Percentiles rank a stretch among this genome's conserved stretches.
Conservation (phyloP, 2,329 filamentous ascomycete genomes). For the Aspergillus caelatus region DNA sequence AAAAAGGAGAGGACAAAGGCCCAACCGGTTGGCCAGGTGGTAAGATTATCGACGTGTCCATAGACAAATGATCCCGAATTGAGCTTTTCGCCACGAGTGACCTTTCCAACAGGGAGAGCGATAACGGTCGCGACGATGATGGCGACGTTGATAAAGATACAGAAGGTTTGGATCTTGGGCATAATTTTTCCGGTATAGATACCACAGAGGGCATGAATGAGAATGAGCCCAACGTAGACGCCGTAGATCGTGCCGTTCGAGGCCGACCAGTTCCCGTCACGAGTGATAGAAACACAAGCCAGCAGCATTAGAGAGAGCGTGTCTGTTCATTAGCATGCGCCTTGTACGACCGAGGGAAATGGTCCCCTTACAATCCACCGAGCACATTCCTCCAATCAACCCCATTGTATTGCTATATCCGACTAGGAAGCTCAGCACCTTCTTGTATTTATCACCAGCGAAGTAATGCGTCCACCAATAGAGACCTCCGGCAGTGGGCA, state of each 20-base stretch:
- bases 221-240: constrained; percentile 58
- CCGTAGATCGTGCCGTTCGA: constrained; percentile 60
- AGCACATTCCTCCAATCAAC: constrained; percentile 63
- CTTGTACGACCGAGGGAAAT: background rate
- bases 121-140: constrained; percentile 61
- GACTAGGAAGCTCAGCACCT: constrained; percentile 62
- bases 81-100: constrained; percentile 28
- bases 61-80: constrained; percentile 57
- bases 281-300: constrained; percentile 60
- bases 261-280: constrained; percentile 59
- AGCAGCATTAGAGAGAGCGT: constrained; percentile 42
- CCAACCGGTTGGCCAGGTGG: constrained; percentile 61
- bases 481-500: constrained; percentile 62
- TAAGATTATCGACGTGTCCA: constrained; percentile 58
- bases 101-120: constrained; percentile 57
- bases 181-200: constrained; percentile 58
- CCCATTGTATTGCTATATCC: constrained; percentile 65
- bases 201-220: constrained; percentile 58
- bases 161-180: constrained; percentile 61
- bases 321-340: constrained; percentile 19
- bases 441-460: constrained; percentile 56
- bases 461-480: constrained; percentile 66
- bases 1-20: constrained; percentile 64
- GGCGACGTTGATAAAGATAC: constrained; percentile 58
- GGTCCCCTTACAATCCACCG: constrained; percentile 55